phyloP scores from a whole-genome alignment of 139 green algal genomes.

The Bryopsis sp. region DNA sequence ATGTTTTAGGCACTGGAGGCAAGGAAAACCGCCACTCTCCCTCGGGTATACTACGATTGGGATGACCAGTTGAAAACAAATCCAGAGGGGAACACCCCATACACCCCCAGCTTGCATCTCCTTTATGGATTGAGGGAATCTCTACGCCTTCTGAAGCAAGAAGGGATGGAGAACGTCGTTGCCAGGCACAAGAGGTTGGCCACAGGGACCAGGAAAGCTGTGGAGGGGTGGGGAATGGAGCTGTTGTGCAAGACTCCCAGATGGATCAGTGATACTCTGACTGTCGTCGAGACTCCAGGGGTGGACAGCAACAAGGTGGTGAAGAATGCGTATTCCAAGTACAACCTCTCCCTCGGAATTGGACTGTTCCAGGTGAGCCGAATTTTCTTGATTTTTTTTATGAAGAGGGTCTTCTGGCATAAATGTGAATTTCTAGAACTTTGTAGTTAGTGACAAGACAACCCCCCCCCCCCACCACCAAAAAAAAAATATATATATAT shows the following conservation, averaged over 20 bases:
- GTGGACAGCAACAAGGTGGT: constrained; percentile 80
- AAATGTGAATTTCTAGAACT: neutral
- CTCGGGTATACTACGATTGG: constrained; percentile 85
- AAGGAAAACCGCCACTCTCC: constrained; percentile 57
- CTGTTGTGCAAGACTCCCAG: constrained; percentile 80
- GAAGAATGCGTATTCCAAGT: constrained; percentile 80
- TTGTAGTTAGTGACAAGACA: too few relatives aligned
- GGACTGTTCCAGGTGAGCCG: constrained; percentile 68
- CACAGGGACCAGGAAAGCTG: constrained; percentile 66
- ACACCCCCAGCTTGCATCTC: constrained; percentile 71
- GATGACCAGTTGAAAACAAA: constrained; percentile 60
- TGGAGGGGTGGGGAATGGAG: constrained; percentile 84
- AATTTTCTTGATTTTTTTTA: neutral
- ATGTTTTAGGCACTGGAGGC: constrained; percentile 55
- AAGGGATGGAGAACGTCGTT: constrained; percentile 84
- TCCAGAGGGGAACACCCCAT: constrained; percentile 59
- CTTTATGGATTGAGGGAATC: constrained; percentile 82
- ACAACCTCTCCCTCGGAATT: constrained; percentile 94
- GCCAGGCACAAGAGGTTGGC: constrained; percentile 75
- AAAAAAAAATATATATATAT: too few relatives aligned
- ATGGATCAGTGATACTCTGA: constrained; percentile 80
- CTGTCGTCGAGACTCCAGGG: constrained; percentile 78
- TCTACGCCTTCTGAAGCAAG: constrained; percentile 61
- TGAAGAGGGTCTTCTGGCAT: neutral
- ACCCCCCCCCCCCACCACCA: too few relatives aligned